Percentiles rank a stretch among this genome's conserved stretches.
These are phyloP conservation scores for Ganoderma resinaceum DNA, from an alignment of 1,284 basidiomycete species.

Conservation along the genomic window DNA sequence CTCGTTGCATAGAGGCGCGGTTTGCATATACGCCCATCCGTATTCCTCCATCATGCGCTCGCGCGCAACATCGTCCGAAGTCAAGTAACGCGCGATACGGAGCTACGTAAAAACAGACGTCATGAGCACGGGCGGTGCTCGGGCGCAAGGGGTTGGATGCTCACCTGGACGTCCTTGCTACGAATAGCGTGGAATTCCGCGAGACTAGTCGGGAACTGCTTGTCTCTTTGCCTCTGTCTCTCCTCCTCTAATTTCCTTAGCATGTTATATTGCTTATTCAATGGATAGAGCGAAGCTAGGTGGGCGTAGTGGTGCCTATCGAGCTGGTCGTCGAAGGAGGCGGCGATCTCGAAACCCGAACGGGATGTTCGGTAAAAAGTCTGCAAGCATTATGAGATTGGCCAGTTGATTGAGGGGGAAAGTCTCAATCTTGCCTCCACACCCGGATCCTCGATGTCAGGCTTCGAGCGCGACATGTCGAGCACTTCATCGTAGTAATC, in stretches of 20 bases:
- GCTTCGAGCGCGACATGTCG: constrained; percentile 32
- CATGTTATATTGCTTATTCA: constrained; percentile 40
- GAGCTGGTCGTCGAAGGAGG: constrained; percentile 30
- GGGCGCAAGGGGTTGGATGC: background rate
- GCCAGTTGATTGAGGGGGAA: background rate
- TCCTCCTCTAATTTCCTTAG: constrained; percentile 43
- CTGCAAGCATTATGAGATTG: constrained; percentile 9
- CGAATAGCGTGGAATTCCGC: constrained; percentile 52
- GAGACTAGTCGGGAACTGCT: constrained; percentile 56
- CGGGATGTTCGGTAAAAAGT: constrained; percentile 17
- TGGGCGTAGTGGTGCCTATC: constrained; percentile 49
- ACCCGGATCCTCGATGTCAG: constrained; percentile 17
- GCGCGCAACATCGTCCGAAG: constrained; percentile 43
- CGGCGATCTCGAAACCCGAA: constrained; percentile 13
- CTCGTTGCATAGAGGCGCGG: constrained; percentile 47
- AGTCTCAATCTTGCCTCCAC: constrained; percentile 30
- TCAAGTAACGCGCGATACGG: constrained; percentile 59
- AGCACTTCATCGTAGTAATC: constrained; percentile 36
- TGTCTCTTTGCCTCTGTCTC: constrained; percentile 45
- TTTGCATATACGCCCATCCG: constrained; percentile 59
- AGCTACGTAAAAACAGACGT: constrained; percentile 30
- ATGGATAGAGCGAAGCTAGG: constrained; percentile 43
- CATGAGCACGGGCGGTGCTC: background rate
- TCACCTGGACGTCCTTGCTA: constrained; percentile 50
- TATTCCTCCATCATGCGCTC: constrained; percentile 58